Percentiles rank a stretch among this genome's conserved stretches.
Conservation (phyloP, 176 grass and related monocot species). For the Carex littledalei region DNA sequence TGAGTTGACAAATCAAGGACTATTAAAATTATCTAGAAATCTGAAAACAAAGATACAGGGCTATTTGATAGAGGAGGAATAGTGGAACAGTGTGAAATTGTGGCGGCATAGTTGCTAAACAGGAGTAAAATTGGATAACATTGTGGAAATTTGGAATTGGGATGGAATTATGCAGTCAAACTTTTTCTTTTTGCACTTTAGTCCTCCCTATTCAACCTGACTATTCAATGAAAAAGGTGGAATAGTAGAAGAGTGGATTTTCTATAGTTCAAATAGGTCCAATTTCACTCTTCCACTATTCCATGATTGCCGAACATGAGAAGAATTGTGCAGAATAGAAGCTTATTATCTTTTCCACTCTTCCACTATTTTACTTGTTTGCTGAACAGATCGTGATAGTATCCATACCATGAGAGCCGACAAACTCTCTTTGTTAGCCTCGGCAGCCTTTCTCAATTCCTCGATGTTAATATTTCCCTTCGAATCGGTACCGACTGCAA, state of each 20-base stretch:
- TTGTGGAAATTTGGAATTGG: not conserved
- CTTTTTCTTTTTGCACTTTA: not conserved
- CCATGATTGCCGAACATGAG: not conserved
- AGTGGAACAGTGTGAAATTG: not conserved
- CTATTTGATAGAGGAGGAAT: not conserved
- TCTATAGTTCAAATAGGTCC: not conserved
- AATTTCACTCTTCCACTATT: not conserved
- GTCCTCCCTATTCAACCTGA: not conserved
- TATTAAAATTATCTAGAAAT: not conserved
- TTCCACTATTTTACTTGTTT: not conserved
- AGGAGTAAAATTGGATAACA: not conserved
- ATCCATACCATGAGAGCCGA: constrained; percentile 85
- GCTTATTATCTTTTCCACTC: not conserved
- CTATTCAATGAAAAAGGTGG: not conserved
- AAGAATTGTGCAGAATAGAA: not conserved
- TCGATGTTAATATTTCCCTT: constrained; percentile 98
- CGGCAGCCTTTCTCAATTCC: constrained; percentile 86
- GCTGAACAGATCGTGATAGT: not conserved
- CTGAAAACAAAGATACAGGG: not conserved
- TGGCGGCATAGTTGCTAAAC: not conserved
- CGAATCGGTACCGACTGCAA: constrained; percentile 94
- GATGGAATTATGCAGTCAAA: not conserved
- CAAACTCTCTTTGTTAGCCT: constrained; percentile 87
- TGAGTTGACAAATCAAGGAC: not conserved
- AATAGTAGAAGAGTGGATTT: not conserved